Conservation (phyloP, 306 rosid species). For the Acacia acuminata region DNA sequence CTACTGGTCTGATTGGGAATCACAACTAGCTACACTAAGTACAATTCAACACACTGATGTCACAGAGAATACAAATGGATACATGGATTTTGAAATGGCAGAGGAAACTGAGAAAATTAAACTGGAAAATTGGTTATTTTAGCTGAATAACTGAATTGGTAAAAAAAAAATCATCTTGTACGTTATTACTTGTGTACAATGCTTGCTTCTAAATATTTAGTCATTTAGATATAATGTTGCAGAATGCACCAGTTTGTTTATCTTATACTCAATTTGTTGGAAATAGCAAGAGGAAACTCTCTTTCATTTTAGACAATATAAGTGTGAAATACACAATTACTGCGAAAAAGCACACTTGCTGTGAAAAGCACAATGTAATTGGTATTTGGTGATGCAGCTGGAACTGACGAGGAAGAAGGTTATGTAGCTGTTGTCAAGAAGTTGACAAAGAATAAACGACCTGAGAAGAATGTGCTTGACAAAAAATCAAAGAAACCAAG, state of each 20-base stretch:
- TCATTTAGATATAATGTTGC: neutral
- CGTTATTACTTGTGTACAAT: neutral
- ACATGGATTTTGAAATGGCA: neutral
- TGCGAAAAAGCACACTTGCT: neutral
- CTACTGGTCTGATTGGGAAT: neutral
- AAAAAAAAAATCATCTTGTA: neutral
- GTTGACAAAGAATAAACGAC: slow-evolving; percentile 51
- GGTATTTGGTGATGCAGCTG: slow-evolving; percentile 54
- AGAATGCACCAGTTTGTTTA: neutral
- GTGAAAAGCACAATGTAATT: neutral
- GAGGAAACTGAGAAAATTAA: neutral
- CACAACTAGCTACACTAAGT: neutral
- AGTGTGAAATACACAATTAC: neutral
- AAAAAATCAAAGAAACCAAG: slow-evolving; percentile 61
- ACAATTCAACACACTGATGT: neutral
- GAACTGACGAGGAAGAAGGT: slow-evolving; percentile 57
- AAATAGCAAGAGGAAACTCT: neutral
- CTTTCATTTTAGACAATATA: neutral
- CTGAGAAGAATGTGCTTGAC: slow-evolving; percentile 49
- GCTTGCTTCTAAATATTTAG: neutral
- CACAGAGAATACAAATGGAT: neutral
- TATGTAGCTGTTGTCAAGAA: slow-evolving; percentile 45
- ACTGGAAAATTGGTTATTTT: slow-evolving; percentile 1
- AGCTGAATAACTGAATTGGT: slow-evolving; percentile 16
- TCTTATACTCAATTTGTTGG: slow-evolving; percentile 15